Evolutionary conservation across 768 basidiomycete species (phyloP).

Genomic region (Boletellus ananas): DNA sequence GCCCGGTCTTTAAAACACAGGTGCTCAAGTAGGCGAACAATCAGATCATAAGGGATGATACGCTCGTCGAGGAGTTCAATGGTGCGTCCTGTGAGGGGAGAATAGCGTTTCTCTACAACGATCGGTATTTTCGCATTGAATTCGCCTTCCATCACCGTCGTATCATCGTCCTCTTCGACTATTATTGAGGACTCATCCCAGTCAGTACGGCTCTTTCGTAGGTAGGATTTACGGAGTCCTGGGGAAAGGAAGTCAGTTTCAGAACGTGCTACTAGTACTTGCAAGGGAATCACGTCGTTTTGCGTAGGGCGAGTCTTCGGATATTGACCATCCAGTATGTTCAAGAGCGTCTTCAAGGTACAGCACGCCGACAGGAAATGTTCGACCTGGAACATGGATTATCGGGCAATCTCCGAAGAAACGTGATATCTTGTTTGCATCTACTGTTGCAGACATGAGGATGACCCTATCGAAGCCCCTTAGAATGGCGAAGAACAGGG

Average conservation of each 20-base stretch:
- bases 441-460: constrained; percentile 95
- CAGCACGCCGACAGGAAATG: constrained; percentile 83
- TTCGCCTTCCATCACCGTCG: constrained; percentile 27
- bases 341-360: constrained; percentile 93
- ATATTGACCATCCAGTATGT: constrained; percentile 70
- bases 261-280: background rate
- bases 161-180: constrained; percentile 65
- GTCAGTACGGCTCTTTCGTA: constrained; percentile 58
- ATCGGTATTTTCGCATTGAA: constrained; percentile 25
- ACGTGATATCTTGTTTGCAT: constrained; percentile 82
- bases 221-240: constrained; percentile 65
- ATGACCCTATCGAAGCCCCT: constrained; percentile 56
- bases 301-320: constrained; percentile 79
- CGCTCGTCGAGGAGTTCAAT: constrained; percentile 86
- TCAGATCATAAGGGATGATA: constrained; percentile 87
- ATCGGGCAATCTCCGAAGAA: constrained; percentile 88
- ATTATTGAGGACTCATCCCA: constrained; percentile 73
- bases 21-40: constrained; percentile 75
- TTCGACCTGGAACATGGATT: constrained; percentile 87
- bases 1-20: constrained; percentile 68
- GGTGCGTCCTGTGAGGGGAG: constrained; percentile 65
- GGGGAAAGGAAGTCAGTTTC: constrained; percentile 1
- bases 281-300: constrained; percentile 50
- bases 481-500: constrained; percentile 1
- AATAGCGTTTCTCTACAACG: constrained; percentile 79